phyloP scores from a whole-genome alignment of 371 early-diverging fungal genomes.

The Phascolomyces articulosus region DNA sequence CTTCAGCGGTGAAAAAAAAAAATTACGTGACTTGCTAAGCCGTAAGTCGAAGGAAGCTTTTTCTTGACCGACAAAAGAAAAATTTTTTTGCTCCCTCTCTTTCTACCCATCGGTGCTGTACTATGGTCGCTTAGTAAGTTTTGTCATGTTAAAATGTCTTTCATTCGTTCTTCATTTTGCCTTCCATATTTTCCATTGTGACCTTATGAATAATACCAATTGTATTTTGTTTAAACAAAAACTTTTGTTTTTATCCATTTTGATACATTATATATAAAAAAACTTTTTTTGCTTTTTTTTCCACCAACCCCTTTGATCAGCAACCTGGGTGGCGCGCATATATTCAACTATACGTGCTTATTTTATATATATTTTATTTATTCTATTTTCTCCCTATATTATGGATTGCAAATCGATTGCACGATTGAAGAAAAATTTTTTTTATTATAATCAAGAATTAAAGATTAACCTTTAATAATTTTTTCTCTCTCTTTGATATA shows the following conservation, averaged over 20 bases:
- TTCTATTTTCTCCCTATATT: background rate
- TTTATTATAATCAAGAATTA: background rate
- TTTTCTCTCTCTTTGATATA: slow-evolving; percentile 19
- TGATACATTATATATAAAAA: background rate
- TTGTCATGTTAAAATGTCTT: background rate
- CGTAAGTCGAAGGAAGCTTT: background rate
- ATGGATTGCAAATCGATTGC: background rate
- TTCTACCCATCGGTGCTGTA: slow-evolving; percentile 12
- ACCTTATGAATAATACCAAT: background rate
- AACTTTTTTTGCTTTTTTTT: background rate
- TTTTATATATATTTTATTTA: background rate
- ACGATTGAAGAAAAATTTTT: background rate
- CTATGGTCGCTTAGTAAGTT: slow-evolving; percentile 26
- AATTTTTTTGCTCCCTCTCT: slow-evolving; percentile 24
- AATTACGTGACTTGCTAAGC: background rate
- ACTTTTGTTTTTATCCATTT: no score
- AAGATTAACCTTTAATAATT: background rate
- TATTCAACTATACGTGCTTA: background rate
- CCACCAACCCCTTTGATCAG: background rate
- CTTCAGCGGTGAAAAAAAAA: no score
- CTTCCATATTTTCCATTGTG: slow-evolving; percentile 3
- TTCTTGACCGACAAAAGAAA: slow-evolving; percentile 10
- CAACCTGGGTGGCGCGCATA: background rate
- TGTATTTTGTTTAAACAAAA: background rate
- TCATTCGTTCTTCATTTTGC: background rate